Percentiles rank a stretch among this genome's conserved stretches.
Evolutionary conservation across 2,329 filamentous ascomycete genomes (phyloP).

Genomic region (Ophiostoma himal-ulmi): DNA sequence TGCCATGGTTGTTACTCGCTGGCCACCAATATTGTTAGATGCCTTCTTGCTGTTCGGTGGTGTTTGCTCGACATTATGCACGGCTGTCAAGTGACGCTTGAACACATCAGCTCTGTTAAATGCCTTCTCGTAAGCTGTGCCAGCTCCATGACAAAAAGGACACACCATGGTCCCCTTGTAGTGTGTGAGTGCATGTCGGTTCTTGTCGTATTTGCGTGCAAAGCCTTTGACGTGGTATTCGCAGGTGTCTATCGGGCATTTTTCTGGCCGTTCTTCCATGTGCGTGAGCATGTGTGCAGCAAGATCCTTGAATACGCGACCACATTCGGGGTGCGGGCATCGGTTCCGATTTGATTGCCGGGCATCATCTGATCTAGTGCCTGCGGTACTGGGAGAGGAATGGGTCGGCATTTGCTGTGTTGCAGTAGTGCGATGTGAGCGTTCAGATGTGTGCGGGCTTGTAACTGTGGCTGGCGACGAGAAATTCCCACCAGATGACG

Average conservation of each 20-base stretch:
- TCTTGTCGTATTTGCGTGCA: constrained; percentile 93
- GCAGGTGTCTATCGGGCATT: constrained; percentile 87
- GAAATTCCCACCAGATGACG: background rate
- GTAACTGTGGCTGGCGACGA: background rate
- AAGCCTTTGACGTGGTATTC: constrained; percentile 92
- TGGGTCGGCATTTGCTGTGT: background rate
- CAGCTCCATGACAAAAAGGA: constrained; percentile 85
- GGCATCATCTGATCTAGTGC: constrained; percentile 20
- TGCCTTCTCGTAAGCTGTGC: constrained; percentile 84
- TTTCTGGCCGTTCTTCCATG: constrained; percentile 83
- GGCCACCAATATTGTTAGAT: constrained; percentile 27
- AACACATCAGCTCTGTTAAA: constrained; percentile 96
- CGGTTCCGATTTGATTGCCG: background rate
- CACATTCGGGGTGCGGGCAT: constrained; percentile 44
- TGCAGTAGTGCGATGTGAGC: background rate
- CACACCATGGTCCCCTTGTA: constrained; percentile 98
- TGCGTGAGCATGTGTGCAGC: constrained; percentile 95
- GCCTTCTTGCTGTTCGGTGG: constrained; percentile 87
- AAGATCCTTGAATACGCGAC: constrained; percentile 80
- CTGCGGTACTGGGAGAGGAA: background rate
- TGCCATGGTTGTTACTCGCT: background rate
- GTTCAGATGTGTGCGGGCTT: background rate
- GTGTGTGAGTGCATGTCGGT: constrained; percentile 86
- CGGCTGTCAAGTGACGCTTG: constrained; percentile 85
- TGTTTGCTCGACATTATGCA: constrained; percentile 88